Conservation (phyloP, 2,329 filamentous ascomycete species). For the Penicillium brevicompactum region DNA sequence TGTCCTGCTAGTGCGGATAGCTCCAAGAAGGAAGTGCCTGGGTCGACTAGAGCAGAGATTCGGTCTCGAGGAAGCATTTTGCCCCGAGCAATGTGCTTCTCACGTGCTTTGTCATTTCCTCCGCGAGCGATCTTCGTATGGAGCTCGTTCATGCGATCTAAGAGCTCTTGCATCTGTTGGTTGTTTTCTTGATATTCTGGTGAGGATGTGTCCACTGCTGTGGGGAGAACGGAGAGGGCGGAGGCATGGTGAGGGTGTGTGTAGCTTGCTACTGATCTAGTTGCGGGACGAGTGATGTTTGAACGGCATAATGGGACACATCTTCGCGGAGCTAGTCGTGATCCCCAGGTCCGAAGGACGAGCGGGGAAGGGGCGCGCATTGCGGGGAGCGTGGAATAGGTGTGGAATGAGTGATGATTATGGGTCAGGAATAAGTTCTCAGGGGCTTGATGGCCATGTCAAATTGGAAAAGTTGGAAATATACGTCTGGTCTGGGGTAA, state of each 20-base stretch:
- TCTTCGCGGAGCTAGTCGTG: slow-evolving; percentile 22
- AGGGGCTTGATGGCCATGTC: not conserved
- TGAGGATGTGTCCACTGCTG: slow-evolving; percentile 73
- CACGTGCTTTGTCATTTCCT: slow-evolving; percentile 76
- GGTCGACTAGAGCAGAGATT: slow-evolving; percentile 82
- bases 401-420: not conserved
- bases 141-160: slow-evolving; percentile 68
- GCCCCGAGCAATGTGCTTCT: slow-evolving; percentile 82
- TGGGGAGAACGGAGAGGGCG: slow-evolving; percentile 78
- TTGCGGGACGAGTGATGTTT: slow-evolving; percentile 11
- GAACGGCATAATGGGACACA: slow-evolving; percentile 7
- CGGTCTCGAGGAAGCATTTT: slow-evolving; percentile 96
- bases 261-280: slow-evolving; percentile 68
- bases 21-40: slow-evolving; percentile 87
- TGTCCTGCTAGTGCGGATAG: slow-evolving; percentile 89
- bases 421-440: not conserved
- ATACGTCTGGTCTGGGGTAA: not conserved
- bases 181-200: slow-evolving; percentile 81
- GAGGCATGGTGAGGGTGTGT: slow-evolving; percentile 78
- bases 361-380: slow-evolving; percentile 42
- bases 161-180: slow-evolving; percentile 72
- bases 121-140: slow-evolving; percentile 73
- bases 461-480: not conserved
- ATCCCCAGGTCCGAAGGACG: slow-evolving; percentile 41
- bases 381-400: slow-evolving; percentile 30